Percentiles rank a stretch among this genome's conserved stretches.
Conservation (phyloP, 352 stramenopile genomes). For the Globisporangium paroecandrum region DNA sequence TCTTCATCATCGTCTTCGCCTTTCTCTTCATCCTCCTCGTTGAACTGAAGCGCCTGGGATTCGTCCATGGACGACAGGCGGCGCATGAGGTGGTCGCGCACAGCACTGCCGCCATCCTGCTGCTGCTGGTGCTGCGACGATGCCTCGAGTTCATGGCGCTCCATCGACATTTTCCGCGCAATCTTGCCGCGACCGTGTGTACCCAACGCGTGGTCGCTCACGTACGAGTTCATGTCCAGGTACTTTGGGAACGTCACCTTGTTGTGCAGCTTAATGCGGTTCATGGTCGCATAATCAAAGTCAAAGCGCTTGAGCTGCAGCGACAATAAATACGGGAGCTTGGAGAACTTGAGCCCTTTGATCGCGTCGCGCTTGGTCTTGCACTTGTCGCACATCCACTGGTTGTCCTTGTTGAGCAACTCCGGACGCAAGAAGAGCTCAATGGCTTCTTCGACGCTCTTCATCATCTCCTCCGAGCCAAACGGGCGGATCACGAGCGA, state of each 20-base stretch:
- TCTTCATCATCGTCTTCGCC: constrained; percentile 16
- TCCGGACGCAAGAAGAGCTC: constrained; percentile 86
- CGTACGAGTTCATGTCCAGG: constrained; percentile 87
- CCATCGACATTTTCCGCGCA: constrained; percentile 84
- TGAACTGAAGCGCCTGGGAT: constrained; percentile 46
- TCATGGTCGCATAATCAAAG: constrained; percentile 90
- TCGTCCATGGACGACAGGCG: constrained; percentile 78
- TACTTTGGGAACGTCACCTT: constrained; percentile 88
- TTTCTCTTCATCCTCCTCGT: constrained; percentile 18
- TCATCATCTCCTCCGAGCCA: constrained; percentile 81
- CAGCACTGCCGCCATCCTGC: constrained; percentile 7
- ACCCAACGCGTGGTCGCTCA: constrained; percentile 49
- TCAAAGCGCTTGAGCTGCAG: constrained; percentile 91
- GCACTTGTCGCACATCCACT: constrained; percentile 85
- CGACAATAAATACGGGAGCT: constrained; percentile 86
- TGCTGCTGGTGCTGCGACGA: constrained; percentile 26
- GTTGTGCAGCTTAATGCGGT: constrained; percentile 85
- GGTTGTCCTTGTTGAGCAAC: constrained; percentile 86
- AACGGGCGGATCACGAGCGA: constrained; percentile 88
- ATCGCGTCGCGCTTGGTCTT: constrained; percentile 85
- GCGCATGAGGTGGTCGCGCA: constrained; percentile 20
- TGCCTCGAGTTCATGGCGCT: constrained; percentile 69
- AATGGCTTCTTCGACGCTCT: constrained; percentile 82
- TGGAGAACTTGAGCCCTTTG: constrained; percentile 88
- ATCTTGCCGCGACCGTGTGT: constrained; percentile 46